Evolutionary conservation across 345 rosid species (phyloP).

Genomic region (Orychophragmus violaceus): DNA sequence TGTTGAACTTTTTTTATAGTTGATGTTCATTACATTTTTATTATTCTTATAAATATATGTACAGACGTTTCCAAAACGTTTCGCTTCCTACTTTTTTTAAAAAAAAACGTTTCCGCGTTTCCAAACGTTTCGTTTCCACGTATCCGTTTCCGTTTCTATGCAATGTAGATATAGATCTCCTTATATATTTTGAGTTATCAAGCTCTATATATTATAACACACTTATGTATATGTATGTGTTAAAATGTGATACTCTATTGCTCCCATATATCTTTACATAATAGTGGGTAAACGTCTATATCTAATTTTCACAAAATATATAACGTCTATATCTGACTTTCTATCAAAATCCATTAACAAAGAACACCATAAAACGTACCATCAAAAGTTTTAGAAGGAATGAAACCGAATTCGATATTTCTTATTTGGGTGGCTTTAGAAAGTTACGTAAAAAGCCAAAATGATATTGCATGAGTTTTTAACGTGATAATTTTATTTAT

Average conservation of each 20-base stretch:
- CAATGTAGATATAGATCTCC: not conserved
- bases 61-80: too few relatives aligned
- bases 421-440: not conserved
- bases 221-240: not conserved
- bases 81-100: too few relatives aligned
- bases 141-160: too few relatives aligned
- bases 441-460: not conserved
- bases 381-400: not conserved
- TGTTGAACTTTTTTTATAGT: too few relatives aligned
- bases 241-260: not conserved
- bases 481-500: not conserved
- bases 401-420: not conserved
- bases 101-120: too few relatives aligned
- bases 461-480: not conserved
- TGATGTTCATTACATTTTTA: too few relatives aligned
- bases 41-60: too few relatives aligned
- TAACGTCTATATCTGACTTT: not conserved
- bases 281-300: too few relatives aligned
- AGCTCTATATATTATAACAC: not conserved
- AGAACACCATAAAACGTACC: not conserved
- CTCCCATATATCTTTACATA: not conserved
- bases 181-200: not conserved
- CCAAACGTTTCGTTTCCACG: too few relatives aligned
- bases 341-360: not conserved
- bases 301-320: too few relatives aligned